A percentile compares a stretch with the other conserved stretches of the same genome.
Conservation (phyloP, 495 filamentous ascomycete species). For the Aspergillus cristatus region DNA sequence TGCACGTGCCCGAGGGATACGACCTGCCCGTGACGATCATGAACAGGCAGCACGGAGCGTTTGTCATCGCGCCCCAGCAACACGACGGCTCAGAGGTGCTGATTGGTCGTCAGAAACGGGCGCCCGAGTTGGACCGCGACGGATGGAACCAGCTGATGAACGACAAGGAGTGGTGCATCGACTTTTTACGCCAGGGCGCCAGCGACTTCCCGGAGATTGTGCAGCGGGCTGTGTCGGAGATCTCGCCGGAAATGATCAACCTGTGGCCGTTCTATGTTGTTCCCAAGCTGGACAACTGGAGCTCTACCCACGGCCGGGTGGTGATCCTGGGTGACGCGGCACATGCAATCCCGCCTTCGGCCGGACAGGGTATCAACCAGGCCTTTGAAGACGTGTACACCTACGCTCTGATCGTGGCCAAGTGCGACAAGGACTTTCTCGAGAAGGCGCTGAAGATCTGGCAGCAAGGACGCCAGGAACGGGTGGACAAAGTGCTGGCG, state of each 20-base stretch:
- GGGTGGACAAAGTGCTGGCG: constrained; percentile 20
- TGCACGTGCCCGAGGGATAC: constrained; percentile 19
- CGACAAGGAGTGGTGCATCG: constrained; percentile 26
- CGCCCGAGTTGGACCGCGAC: constrained; percentile 20
- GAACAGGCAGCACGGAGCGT: constrained; percentile 28
- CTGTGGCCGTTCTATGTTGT: constrained; percentile 37
- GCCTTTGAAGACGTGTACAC: constrained; percentile 33
- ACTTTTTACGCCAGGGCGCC: constrained; percentile 19
- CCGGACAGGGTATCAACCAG: constrained; percentile 12
- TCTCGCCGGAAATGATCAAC: constrained; percentile 17
- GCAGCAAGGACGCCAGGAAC: constrained; percentile 23
- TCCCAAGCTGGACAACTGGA: constrained; percentile 29
- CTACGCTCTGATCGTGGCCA: constrained; percentile 10
- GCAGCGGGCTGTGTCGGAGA: constrained; percentile 21
- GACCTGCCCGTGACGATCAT: constrained; percentile 33
- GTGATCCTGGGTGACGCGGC: constrained; percentile 39
- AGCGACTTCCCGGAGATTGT: constrained; percentile 27
- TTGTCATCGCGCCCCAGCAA: constrained; percentile 38
- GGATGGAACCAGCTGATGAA: constrained; percentile 24
- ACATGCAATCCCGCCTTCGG: constrained; percentile 35
- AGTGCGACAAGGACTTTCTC: constrained; percentile 6
- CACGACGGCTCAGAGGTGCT: constrained; percentile 35
- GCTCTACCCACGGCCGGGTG: constrained; percentile 20
- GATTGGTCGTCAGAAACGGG: constrained; percentile 29
- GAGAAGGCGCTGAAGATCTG: constrained; percentile 13